Evolutionary conservation across 345 rosid genomes (phyloP), one percentile per base, ranked within the genome.

Genomic region (Euphorbia lathyris): DNA sequence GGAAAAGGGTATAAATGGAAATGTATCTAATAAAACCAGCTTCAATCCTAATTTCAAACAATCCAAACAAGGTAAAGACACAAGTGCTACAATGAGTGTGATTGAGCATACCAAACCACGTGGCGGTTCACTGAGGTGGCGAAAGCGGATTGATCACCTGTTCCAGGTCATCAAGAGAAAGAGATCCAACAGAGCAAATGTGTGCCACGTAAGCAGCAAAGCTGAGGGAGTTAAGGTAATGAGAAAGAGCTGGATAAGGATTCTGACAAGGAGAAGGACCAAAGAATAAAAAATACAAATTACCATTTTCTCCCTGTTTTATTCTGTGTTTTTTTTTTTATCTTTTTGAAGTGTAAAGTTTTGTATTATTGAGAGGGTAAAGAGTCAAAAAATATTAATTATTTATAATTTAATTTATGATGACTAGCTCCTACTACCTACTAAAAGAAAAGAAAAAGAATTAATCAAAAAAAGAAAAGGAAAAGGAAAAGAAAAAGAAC

Each of bases 201-300:
- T 77, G 77, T 80, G 93, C 83, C 91, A 87, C 70, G 92, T 87
- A 75, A 87, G 87, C 71, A 73, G 82, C 80, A 88, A 87, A 66
- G 87, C 76, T 76, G 91, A 87, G 38, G 96, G 96, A 42, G 86
- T 86, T 78, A 88, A 86, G 74, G 88, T 81, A 4, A 58, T 58
- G 72, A 87, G 90, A 83, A 90, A 81, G 72, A 87, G 97, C 42
- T 91, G 99, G 99, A 85, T 88, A 77, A 84, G 88, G 85, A 86
- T 77, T 63, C 86, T 92, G 67, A 90, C 96, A 77, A 91, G 82
- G 89, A 90, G 82, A 65, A 86, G 78, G 71, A 76, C 86, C 83
- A 80, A 83, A 79, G 82, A 87, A 68, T 77, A 65, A 73, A 58
- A 56, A 56, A 30, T 13, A n/a, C n/a, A n/a, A n/a, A n/a, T n/a